Conservation (phyloP, 2,329 filamentous ascomycete genomes). For the Hirsutella minnesotensis region DNA sequence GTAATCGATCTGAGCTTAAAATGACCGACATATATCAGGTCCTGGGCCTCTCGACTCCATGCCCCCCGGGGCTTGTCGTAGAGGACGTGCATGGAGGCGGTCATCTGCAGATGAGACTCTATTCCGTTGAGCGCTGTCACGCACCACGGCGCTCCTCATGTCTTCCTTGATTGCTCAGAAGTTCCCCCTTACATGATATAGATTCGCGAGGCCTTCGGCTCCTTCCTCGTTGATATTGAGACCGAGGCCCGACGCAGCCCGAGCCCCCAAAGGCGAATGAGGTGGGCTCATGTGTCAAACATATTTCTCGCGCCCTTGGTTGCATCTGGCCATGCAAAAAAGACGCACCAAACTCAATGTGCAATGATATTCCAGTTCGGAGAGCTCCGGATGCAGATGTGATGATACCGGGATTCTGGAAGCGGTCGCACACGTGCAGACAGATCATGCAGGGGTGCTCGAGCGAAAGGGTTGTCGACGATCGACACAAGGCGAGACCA, state of each 20-base stretch:
- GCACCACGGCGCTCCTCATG: no score
- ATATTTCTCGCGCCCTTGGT: not conserved
- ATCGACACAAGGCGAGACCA: not conserved
- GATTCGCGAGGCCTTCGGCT: no score
- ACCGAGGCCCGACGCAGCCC: no score
- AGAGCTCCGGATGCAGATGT: not conserved
- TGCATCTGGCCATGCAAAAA: not conserved
- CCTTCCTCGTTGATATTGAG: no score
- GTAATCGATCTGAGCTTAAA: not conserved
- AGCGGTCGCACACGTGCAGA: not conserved
- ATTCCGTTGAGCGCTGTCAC: no score
- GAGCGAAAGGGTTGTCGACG: not conserved
- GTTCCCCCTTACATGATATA: no score
- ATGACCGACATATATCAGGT: not conserved
- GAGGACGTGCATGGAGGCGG: no score
- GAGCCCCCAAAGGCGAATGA: not conserved
- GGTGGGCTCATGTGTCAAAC: not conserved
- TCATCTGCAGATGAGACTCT: no score
- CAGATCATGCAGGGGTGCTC: not conserved
- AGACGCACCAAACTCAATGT: not conserved
- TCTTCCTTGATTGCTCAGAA: no score
- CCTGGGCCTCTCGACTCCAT: no score
- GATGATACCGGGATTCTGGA: not conserved
- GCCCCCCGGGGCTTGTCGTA: no score
- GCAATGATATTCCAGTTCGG: not conserved